Base-by-base conservation (phyloP, 1,284 basidiomycete species). In the Fomitopsis schrenkii region DNA sequence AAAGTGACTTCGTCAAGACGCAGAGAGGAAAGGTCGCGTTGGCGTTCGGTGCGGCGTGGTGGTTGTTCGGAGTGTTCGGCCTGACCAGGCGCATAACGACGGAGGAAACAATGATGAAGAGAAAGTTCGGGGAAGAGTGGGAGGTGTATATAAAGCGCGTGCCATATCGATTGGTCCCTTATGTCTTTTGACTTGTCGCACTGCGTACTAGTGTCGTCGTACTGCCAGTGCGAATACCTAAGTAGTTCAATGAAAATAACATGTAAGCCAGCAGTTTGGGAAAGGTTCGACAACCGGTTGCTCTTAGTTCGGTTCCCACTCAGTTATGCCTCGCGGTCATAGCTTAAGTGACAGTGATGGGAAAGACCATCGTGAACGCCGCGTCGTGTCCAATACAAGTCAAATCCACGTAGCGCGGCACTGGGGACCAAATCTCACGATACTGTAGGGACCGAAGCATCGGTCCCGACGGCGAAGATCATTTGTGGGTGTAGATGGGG, bases 91-190 rank as follows among this genome's bases (percentile, higher is more conserved):
- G 62, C 15, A 41, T 50, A 15, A 17, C 48, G 28, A 63, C 38
- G 33, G 64, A 66, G 59, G 64, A 66, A 10, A 45, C 7, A 35
- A 59, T 66, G 48, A 41, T 66, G 60, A 56, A 42, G 59, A 60
- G 48, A 55, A 55, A 63, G 55, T 66, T 66, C 19, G 60, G 64
- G 22, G n/a, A 45, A 22, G 44, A 63, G 55, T 66, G 64, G 64
- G 59, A 62, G 3, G 59, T 56, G n/a, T 66, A 62, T 59, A 57
- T 60, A 33, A 53, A 52, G 54, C 59, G 28, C 35, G 58, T 59
- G 40, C 62, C 59, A 3, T 63, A 61, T 41, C 55, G 38, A 33
- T 40, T 66, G n/a, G 12, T 66, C 12, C 62, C 64, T 12, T 56
- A 60, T 33, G 57, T 65, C 2, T 59, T 61, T 17, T 62, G 42